phyloP scores from a whole-genome alignment of 2,329 filamentous ascomycete genomes.

The Teratosphaeriaceae sp. region DNA sequence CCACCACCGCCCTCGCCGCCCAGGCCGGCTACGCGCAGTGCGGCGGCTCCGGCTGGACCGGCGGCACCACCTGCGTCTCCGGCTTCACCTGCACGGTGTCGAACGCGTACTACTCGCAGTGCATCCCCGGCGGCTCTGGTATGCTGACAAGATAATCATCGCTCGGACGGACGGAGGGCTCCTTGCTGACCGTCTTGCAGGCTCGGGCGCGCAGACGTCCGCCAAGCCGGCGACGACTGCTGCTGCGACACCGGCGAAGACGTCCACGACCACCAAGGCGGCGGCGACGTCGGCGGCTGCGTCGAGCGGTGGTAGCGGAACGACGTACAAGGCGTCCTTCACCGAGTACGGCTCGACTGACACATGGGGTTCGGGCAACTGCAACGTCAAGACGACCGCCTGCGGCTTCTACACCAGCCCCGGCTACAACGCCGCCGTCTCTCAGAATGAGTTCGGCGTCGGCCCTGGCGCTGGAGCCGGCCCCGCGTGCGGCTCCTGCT shows the following conservation, averaged over 20 bases:
- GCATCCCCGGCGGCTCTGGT: conserved; percentile 9
- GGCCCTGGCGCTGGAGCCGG: conserved; percentile 32
- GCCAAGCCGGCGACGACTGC: conserved; percentile 4
- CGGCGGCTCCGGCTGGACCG: conserved; percentile 16
- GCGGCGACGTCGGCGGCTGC: conserved; percentile 1
- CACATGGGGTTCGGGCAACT: conserved; percentile 28
- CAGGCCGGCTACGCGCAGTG: conserved; percentile 17
- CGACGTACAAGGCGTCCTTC: conserved; percentile 24
- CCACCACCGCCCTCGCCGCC: conserved; percentile 8
- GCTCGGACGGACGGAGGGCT: too few species aligned
- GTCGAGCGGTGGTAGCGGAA: conserved; percentile 4
- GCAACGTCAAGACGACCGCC: conserved; percentile 32
- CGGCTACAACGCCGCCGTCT: conserved; percentile 33
- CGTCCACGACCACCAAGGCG: conserved; percentile 7
- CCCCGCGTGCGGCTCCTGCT: conserved; percentile 36
- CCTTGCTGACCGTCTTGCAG: not conserved
- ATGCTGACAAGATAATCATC: not conserved
- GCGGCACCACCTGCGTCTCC: conserved; percentile 17
- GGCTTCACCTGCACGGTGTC: conserved; percentile 15
- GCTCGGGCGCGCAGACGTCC: not conserved
- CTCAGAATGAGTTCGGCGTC: conserved; percentile 34
- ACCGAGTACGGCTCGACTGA: conserved; percentile 32
- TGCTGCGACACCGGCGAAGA: conserved; percentile 6
- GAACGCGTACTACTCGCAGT: conserved; percentile 20
- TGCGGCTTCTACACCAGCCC: conserved; percentile 31